Evolutionary conservation across 2,329 filamentous ascomycete species (phyloP), one percentile per base, ranked within the genome.

Genomic region (Cladophialophora yegresii): DNA sequence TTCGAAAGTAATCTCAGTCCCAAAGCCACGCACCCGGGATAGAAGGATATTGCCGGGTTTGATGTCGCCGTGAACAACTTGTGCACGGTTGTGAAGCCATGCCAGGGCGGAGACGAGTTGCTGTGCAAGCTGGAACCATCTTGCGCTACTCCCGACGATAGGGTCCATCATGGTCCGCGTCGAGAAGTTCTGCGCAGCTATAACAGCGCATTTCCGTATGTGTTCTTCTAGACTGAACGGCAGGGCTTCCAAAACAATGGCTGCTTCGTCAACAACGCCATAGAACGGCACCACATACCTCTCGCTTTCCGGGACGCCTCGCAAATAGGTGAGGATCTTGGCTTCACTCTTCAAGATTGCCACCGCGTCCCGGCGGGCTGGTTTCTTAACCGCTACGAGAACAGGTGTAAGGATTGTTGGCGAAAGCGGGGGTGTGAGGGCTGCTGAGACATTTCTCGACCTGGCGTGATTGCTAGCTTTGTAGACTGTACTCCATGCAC

Each of bases 401-500:
- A 62, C 26, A 7, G 70, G 67, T 10, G 61, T 22, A n/a, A 51
- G 50, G 9, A 49, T 32, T 23, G 62, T 70, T 30, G 60, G 68
- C 23, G 72, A 70, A 7, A 70, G 69, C 33, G 78, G 77, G 12
- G 78, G 79, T 55, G 74, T 76, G 16, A 77, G 75, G 45, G 64
- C 49, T 22, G 33, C 47, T 10, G 57, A 61, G 32, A 55, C n/a
- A 3, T 45, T 36, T n/a, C 51, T 16, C 16, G 23, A 23, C 32
- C 56, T 61, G 53, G 62, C 23, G n/a, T 50, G 58, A 20, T 61
- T 59, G 22, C 50, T 67, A 54, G 72, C 80, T 65, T 77, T 78
- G 71, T 79, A 80, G 20, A 82, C 80, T 20, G 75, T 76, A 65
- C 80, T 82, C 80, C 80, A 82, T 20, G 75, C 79, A 26, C 80